A percentile compares a stretch with the other conserved stretches of the same genome.
Conservation (phyloP, 2,329 filamentous ascomycete genomes). For the Neonectria hederae region DNA sequence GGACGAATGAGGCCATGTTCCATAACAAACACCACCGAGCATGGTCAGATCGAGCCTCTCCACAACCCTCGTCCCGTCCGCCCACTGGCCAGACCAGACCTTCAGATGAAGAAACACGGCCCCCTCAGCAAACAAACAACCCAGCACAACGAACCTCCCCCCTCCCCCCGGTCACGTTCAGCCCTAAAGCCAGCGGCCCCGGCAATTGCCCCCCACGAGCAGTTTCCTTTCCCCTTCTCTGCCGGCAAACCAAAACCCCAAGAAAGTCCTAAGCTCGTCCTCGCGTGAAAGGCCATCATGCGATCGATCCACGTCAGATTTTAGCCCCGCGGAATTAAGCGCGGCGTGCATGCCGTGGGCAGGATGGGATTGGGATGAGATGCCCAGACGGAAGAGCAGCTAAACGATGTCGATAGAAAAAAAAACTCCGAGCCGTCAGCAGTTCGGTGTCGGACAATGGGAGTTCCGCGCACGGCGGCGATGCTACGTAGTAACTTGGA, state of each 20-base stretch:
- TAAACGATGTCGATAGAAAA: too few relatives aligned
- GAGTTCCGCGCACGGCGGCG: neutral
- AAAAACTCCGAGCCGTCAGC: neutral
- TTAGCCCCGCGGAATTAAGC: constrained; percentile 17
- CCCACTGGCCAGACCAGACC: too few relatives aligned
- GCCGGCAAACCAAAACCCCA: too few relatives aligned
- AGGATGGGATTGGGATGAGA: neutral
- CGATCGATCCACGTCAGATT: constrained; percentile 23
- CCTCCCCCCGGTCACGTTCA: too few relatives aligned
- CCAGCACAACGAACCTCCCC: too few relatives aligned
- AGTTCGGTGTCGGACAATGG: neutral
- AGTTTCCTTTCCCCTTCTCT: too few relatives aligned
- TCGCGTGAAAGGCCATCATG: too few relatives aligned
- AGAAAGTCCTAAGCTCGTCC: too few relatives aligned
- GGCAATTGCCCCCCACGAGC: neutral
- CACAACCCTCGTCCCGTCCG: too few relatives aligned
- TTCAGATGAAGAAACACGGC: neutral
- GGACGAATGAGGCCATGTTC: neutral
- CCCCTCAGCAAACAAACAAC: too few relatives aligned
- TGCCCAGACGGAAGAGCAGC: neutral
- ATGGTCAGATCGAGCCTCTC: too few relatives aligned
- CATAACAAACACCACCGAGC: neutral
- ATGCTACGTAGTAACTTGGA: neutral
- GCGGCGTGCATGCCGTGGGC: neutral
- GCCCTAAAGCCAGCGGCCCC: neutral